Percentiles rank a stretch among this genome's conserved stretches.
These are phyloP conservation scores for Talaromyces sp. DNA, from an alignment of 2,329 filamentous ascomycete species.

Conservation along the genomic window DNA sequence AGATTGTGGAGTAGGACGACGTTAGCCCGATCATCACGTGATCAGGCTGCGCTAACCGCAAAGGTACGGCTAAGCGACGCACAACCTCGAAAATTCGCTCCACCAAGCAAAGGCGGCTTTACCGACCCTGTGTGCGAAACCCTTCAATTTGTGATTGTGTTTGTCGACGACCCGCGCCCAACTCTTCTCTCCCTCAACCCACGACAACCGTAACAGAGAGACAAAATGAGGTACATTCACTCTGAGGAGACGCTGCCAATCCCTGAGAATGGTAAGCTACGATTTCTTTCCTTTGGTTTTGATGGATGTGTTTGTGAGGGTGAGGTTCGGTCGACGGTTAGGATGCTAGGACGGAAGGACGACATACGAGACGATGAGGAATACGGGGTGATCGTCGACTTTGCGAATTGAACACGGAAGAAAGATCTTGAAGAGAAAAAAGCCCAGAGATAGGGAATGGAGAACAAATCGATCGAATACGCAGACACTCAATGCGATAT, in stretches of 20 bases:
- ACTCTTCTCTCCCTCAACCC: slow-evolving; percentile 35
- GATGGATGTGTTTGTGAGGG: slow-evolving; percentile 17
- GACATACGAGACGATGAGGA: not conserved
- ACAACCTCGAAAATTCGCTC: slow-evolving; percentile 43
- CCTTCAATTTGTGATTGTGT: slow-evolving; percentile 30
- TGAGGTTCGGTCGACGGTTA: not conserved
- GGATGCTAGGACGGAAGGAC: not conserved
- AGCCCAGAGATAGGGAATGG: not conserved
- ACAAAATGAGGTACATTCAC: slow-evolving; percentile 99
- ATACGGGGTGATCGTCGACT: not conserved
- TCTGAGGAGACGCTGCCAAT: slow-evolving; percentile 92
- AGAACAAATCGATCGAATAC: not conserved
- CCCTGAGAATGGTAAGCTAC: slow-evolving; percentile 87
- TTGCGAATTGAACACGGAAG: not conserved
- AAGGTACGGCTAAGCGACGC: slow-evolving; percentile 41
- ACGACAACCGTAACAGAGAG: slow-evolving; percentile 26
- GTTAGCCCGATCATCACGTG: slow-evolving; percentile 26
- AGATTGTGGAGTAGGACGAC: too few relatives aligned
- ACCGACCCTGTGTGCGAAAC: slow-evolving; percentile 20
- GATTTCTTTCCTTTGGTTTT: not conserved
- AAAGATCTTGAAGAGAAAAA: not conserved
- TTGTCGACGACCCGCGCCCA: slow-evolving; percentile 29
- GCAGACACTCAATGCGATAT: not conserved
- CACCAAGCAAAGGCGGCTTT: slow-evolving; percentile 27
- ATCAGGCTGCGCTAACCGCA: slow-evolving; percentile 34